phyloP scores from a whole-genome alignment of 2,329 filamentous ascomycete genomes.

The Aspergillus flavus region DNA sequence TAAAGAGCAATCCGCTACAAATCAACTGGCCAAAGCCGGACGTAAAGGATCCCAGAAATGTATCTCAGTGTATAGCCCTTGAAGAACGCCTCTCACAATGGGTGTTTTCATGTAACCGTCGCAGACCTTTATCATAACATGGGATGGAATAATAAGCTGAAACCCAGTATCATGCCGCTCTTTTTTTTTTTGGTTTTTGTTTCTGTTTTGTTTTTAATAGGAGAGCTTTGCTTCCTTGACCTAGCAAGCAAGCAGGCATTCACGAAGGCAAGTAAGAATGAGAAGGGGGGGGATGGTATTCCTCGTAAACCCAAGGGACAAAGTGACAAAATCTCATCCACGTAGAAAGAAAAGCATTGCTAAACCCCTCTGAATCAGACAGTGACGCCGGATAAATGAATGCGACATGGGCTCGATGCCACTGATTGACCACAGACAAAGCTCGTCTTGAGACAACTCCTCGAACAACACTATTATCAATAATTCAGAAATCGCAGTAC shows the following conservation, averaged over 20 bases:
- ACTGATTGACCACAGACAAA: conserved; percentile 14
- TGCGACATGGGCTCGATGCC: conserved; percentile 29
- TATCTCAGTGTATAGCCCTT: conserved; percentile 29
- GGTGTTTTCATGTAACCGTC: conserved; percentile 14
- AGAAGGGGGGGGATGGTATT: neutral
- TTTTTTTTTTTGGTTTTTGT: conserved; percentile 1
- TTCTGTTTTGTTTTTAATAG: neutral
- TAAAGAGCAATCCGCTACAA: conserved; percentile 17
- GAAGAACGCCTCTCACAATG: conserved; percentile 25
- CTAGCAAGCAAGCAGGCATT: neutral
- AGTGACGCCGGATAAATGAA: conserved; percentile 30
- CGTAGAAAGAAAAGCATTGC: conserved; percentile 27
- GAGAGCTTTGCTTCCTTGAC: neutral
- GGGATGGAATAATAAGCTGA: neutral
- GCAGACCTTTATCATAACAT: conserved; percentile 9
- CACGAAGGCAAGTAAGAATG: neutral
- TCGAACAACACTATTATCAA: conserved; percentile 13
- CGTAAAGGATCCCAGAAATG: conserved; percentile 19
- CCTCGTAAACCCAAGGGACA: neutral
- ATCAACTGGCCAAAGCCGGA: conserved; percentile 17
- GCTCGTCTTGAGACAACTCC: conserved; percentile 6
- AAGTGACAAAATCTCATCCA: conserved; percentile 25
- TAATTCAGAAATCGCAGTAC: conserved; percentile 22
- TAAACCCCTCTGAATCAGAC: conserved; percentile 31
- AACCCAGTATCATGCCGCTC: neutral